Evolutionary conservation across 2,329 filamentous ascomycete species (phyloP).

Genomic region (Karstenula rhodostoma): DNA sequence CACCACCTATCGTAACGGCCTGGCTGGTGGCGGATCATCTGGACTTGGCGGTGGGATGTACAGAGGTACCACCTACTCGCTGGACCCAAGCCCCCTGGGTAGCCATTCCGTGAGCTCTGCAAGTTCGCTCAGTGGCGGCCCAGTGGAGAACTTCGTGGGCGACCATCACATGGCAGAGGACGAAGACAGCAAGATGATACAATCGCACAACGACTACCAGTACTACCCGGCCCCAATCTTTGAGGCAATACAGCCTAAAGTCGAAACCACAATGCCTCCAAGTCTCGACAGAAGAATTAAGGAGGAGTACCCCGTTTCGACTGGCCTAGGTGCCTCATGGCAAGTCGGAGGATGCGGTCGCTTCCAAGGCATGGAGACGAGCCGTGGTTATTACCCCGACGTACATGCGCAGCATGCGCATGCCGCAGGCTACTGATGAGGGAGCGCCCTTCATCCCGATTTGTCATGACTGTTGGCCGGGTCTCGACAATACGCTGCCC

Average conservation of each 20-base stretch:
- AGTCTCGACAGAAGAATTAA: constrained; percentile 51
- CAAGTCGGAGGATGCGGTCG: constrained; percentile 51
- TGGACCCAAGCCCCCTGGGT: constrained; percentile 49
- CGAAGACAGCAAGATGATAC: constrained; percentile 50
- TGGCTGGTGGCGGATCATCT: constrained; percentile 40
- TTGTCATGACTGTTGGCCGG: constrained; percentile 24
- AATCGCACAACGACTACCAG: constrained; percentile 54
- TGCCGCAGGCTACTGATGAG: constrained; percentile 45
- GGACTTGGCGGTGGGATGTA: constrained; percentile 45
- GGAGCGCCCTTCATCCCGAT: constrained; percentile 8
- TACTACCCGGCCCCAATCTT: constrained; percentile 57
- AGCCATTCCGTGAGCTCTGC: constrained; percentile 57
- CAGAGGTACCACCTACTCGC: constrained; percentile 45
- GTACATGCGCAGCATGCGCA: constrained; percentile 50
- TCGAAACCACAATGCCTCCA: constrained; percentile 41
- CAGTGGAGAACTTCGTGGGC: constrained; percentile 52
- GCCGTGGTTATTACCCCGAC: constrained; percentile 57
- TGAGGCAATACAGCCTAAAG: constrained; percentile 48
- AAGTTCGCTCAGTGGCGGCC: constrained; percentile 51
- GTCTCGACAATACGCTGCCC: constrained; percentile 19
- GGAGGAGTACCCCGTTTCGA: constrained; percentile 51
- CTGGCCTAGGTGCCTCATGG: constrained; percentile 43
- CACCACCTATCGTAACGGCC: constrained; percentile 40
- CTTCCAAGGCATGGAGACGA: constrained; percentile 57
- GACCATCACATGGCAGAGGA: constrained; percentile 52